A percentile compares a stretch with the other conserved stretches of the same genome.
phyloP scores from a whole-genome alignment of 345 rosid species.

The Dovyalis caffra region DNA sequence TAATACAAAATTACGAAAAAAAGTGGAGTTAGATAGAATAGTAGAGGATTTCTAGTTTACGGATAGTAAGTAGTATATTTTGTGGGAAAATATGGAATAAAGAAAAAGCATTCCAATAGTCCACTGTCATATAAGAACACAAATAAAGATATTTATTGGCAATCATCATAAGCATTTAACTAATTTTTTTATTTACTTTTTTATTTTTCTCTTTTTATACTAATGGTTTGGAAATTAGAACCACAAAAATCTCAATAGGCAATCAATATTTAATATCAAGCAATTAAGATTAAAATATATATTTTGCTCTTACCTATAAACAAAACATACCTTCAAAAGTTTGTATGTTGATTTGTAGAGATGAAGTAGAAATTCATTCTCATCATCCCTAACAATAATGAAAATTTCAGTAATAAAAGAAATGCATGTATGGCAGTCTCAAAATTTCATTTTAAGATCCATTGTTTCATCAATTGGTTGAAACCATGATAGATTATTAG shows the following conservation, averaged over 20 bases:
- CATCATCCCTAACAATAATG: conserved; percentile 67
- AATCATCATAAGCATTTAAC: not conserved
- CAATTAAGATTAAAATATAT: not conserved
- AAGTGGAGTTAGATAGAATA: conserved; percentile 1
- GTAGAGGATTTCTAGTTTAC: conserved; percentile 2
- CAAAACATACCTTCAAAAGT: conserved; percentile 62
- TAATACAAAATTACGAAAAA: not conserved
- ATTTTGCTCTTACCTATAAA: not conserved
- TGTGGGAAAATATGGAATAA: conserved; percentile 21
- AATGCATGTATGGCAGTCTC: too few relatives aligned
- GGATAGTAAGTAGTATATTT: not conserved
- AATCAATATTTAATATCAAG: not conserved
- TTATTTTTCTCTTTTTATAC: too few relatives aligned
- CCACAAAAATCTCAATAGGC: not conserved
- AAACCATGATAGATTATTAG: too few relatives aligned
- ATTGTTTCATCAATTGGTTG: too few relatives aligned
- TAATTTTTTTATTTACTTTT: not conserved
- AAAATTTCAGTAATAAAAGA: not conserved
- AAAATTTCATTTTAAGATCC: too few relatives aligned
- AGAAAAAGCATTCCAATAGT: conserved; percentile 21
- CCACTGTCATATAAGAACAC: conserved; percentile 18
- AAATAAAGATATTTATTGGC: too few relatives aligned
- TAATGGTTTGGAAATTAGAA: too few relatives aligned
- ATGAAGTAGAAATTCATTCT: conserved; percentile 76
- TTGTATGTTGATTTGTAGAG: conserved; percentile 75